A percentile compares a stretch with the other conserved stretches of the same genome.
Conservation (phyloP, 352 stramenopile species). For the Globisporangium recalcitrans region DNA sequence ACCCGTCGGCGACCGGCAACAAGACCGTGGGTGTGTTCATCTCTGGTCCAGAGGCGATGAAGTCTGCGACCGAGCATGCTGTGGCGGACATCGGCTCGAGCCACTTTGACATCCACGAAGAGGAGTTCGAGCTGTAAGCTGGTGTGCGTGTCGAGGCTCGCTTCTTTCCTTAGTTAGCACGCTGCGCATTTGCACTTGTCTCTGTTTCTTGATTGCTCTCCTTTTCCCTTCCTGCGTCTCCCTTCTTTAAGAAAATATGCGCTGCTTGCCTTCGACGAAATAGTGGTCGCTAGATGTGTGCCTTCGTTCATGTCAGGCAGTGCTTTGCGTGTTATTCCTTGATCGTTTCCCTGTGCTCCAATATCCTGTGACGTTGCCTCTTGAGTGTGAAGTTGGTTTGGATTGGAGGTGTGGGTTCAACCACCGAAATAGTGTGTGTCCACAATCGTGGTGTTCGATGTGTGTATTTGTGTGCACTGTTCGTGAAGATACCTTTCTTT, state of each 20-base stretch:
- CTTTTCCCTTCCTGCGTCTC: not conserved
- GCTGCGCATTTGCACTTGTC: not conserved
- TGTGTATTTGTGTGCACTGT: not conserved
- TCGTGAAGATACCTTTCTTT: not conserved
- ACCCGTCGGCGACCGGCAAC: not conserved
- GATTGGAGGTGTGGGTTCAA: not conserved
- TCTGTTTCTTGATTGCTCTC: not conserved
- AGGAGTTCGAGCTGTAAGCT: constrained; percentile 1
- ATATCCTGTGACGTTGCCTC: not conserved
- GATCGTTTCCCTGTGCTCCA: not conserved
- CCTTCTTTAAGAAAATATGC: not conserved
- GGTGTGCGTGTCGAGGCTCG: not conserved
- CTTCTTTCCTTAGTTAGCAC: not conserved
- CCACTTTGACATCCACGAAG: constrained; percentile 10
- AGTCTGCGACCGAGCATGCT: not conserved
- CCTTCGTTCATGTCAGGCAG: not conserved
- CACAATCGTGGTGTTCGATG: not conserved
- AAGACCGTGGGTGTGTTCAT: not conserved
- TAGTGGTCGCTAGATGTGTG: not conserved
- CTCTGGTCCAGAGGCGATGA: not conserved
- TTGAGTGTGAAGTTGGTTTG: not conserved
- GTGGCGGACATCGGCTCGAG: constrained; percentile 3
- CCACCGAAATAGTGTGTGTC: not conserved
- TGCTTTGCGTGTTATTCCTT: too few species aligned
- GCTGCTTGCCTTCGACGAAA: not conserved